These are phyloP conservation scores for Diaporthe australafricana DNA, from an alignment of 2,329 filamentous ascomycete genomes.

Conservation along the genomic window DNA sequence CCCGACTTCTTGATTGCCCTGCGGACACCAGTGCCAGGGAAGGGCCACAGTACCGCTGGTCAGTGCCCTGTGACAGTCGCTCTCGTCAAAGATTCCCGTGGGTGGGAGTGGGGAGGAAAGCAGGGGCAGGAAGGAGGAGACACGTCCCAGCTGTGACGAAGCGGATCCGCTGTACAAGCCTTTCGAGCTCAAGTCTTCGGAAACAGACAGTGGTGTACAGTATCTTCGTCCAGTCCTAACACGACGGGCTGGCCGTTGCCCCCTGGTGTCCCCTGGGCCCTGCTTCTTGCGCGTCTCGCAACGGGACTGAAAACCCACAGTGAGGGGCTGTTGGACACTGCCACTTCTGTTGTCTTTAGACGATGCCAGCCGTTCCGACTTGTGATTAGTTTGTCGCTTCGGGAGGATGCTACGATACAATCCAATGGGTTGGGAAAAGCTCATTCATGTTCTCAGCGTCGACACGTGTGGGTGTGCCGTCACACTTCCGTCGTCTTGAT, in stretches of 20 bases:
- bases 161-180: conserved; percentile 36
- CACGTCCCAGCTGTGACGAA: conserved; percentile 17
- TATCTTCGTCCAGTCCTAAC: conserved; percentile 13
- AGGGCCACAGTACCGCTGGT: conserved; percentile 32
- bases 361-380: neutral
- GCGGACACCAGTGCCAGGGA: conserved; percentile 21
- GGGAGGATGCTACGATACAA: conserved; percentile 1
- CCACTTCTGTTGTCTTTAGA: conserved; percentile 28
- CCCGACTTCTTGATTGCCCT: conserved; percentile 29
- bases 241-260: conserved; percentile 29
- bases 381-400: conserved; percentile 2
- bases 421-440: neutral
- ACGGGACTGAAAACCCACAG: conserved; percentile 31
- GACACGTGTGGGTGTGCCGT: conserved; percentile 9
- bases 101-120: conserved; percentile 22
- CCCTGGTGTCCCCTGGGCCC: conserved; percentile 31
- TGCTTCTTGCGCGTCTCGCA: conserved; percentile 35
- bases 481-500: conserved; percentile 25
- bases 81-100: conserved; percentile 30
- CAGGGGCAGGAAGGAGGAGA: conserved; percentile 31
- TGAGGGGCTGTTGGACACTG: conserved; percentile 34
- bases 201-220: conserved; percentile 13
- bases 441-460: neutral
- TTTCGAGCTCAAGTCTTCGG: conserved; percentile 22
- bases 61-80: conserved; percentile 33